Base-by-base conservation (phyloP, 108 stramenopile genomes). In the Cyclotella distinguenda region DNA sequence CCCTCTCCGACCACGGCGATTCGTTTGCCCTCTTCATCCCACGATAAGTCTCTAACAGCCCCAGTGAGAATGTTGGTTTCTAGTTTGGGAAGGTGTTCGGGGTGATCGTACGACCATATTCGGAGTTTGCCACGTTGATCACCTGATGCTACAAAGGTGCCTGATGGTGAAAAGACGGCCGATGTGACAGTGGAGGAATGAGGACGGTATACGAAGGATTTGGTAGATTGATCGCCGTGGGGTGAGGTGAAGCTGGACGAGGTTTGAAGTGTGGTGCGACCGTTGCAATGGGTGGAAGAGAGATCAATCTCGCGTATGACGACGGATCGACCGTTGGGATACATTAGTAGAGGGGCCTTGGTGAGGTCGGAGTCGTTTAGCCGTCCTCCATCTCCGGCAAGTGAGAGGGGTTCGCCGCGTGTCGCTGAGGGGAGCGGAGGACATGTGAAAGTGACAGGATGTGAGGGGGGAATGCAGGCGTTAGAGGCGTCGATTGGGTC, bases 21-120 rank as follows among this genome's bases (percentile, higher is more conserved):
- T 1, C 93, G 82, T 72, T 96, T 96, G 57, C 85, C 84, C 71
- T 99, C 98, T 13, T 69, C 72, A 66, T 97, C 98, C 98, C 98
- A 99, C n/a, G 74, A 74, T 35, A 99, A 69, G 72, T 96, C 96
- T 36, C 91, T 82, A 46, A 96, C 84, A 15, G 84, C 67, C 11
- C 90, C 95, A 31, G 74, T 68, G n/a, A 97, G 64, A 0, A 47
- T 64, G 21, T 64, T 59, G 4, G 72, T 38, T 30, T 90, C 87
- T 35, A 90, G 68, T 68, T 94, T 95, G 66, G 82, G 68, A 46
- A 93, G 60, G 65, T 97, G 96, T 51, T 98, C 95, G 55, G 88
- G 89, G 66, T 97, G 90, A 83, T 98, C 96, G 57, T 83, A 88
- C 0, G 91, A 70, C 97, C 97, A 98, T 9, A 98, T 82, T 2